Base-by-base conservation (phyloP, 1,284 basidiomycete genomes). In the Vanrija pseudolonga region DNA sequence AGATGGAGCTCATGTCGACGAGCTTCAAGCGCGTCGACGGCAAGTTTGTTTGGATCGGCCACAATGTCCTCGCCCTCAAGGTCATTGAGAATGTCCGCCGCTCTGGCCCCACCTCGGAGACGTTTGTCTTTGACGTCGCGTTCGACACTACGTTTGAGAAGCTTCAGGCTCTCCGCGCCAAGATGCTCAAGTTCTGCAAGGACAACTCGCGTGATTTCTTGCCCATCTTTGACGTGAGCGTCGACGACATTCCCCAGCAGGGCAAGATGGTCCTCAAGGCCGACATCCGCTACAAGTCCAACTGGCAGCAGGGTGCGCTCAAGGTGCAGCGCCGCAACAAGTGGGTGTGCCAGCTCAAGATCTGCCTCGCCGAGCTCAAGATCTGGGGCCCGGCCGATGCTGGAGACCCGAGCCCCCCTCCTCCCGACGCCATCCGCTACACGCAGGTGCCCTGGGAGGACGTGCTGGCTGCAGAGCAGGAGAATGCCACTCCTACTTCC, bases 341-440 rank as follows among this genome's bases (percentile, higher is more conserved):
- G 76, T 94, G 90, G 90, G 82, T 93, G 39, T 93, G 89, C 71
- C 87, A 88, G 22, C 80, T 96, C 57, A 94, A 93, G 76, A 73
- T 82, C 40, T 80, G 65, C 32, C 77, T 95, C 55, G 80, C 80
- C 36, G 85, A 89, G 53, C 77, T 86, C 50, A 80, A 84, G 63
- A 86, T 95, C 58, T 91, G 80, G 66, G 90, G 90, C 6, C 88
- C 90, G 6, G 76, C 56, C 47, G 90, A 88, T 23, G 80, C 73
- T 15, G 78, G 78, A 26, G 86, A 79, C 84, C 89, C 54, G 64
- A 78, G 68, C 68, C 83, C 72, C 41, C 59, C 68, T 11, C 76
- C 80, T 12, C 74, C 85, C 41, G 76, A 74, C 6, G 81, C 85
- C 18, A 76, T 78, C 17, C 79, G 81, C 41, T 87, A 88, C 73